These are phyloP conservation scores for Schizosaccharomyces versatilis DNA, from an alignment of 1,139 yeast genomes.

Conservation along the genomic window DNA sequence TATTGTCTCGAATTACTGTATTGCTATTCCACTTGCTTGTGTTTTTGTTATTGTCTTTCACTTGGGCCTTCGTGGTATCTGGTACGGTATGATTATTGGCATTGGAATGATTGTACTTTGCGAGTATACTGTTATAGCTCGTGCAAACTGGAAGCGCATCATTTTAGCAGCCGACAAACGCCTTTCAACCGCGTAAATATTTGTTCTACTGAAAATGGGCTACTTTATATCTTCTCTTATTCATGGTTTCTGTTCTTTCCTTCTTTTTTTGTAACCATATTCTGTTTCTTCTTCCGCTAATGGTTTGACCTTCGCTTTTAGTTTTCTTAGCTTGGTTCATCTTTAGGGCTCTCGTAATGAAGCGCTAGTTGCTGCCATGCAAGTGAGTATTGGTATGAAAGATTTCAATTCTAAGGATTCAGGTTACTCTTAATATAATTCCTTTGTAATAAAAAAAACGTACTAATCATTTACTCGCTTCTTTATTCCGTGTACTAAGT, in stretches of 20 bases:
- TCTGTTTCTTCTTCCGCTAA: not conserved
- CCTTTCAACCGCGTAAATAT: not conserved
- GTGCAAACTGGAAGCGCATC: not conserved
- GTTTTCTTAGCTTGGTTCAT: not conserved
- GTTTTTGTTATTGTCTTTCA: constrained; percentile 36
- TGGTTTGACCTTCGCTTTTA: not conserved
- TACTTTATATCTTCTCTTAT: not conserved
- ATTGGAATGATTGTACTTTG: constrained; percentile 21
- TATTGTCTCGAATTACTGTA: constrained; percentile 43
- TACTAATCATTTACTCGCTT: no score
- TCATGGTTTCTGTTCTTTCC: not conserved
- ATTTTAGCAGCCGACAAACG: not conserved
- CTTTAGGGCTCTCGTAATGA: no score
- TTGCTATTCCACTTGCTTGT: constrained; percentile 46
- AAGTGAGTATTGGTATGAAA: no score
- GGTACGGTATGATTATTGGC: constrained; percentile 70
- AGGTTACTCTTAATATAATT: no score
- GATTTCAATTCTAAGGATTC: no score
- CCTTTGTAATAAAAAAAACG: no score
- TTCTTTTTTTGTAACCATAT: not conserved
- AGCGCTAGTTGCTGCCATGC: no score
- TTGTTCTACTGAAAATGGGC: not conserved
- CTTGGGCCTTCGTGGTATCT: constrained; percentile 43
- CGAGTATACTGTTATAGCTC: not conserved
- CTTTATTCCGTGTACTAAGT: no score